Evolutionary conservation across 305 asterid species (phyloP), one percentile per base, ranked within the genome.

Genomic region (Withania somnifera): DNA sequence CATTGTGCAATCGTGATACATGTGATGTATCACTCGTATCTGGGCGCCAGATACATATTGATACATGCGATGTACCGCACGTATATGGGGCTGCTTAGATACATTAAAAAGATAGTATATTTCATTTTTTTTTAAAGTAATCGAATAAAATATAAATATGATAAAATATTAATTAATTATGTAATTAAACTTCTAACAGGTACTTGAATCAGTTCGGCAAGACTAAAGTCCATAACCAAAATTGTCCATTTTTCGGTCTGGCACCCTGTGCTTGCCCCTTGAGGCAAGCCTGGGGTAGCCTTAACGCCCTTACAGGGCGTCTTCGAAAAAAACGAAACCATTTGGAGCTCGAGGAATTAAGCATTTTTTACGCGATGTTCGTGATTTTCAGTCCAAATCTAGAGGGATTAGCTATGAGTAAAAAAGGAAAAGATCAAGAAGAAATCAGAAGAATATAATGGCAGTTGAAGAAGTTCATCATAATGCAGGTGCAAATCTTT

Each of bases 251-350:
- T 84, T 94, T 85, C 77, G 98, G 98, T 5, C 95, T 97, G 0
- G 90, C 88, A 0, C 92, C 97, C 7, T 94, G 98, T 73, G 88
- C 90, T 81, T 94, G 98, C 80, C 98, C 97, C 24, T 89, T 92
- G 6, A 68, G 81, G 67, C 98, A 94, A 87, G 97, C 97, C 0
- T 91, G 97, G 97, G 97, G 97, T 13, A 90, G 94, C 85, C 93
- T 93, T 4, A 96, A 93, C 86, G 92, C 97, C 22, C 93, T 91
- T 13, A 88, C 91, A 45, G 97, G 98, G 13, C 89, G 98, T 56
- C 92, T 92, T 53, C 88, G 98, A 81, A 97, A 0, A 97, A 94
- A 84, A 78, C 85, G 4, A 94, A 94, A 86, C 98, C 98, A 6
- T 94, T 94, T 78, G 98, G 95, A 7, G 87, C 94, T 5, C 88